These are phyloP conservation scores for Penicillium polonicum DNA, from an alignment of 2,329 filamentous ascomycete species.

Conservation along the genomic window DNA sequence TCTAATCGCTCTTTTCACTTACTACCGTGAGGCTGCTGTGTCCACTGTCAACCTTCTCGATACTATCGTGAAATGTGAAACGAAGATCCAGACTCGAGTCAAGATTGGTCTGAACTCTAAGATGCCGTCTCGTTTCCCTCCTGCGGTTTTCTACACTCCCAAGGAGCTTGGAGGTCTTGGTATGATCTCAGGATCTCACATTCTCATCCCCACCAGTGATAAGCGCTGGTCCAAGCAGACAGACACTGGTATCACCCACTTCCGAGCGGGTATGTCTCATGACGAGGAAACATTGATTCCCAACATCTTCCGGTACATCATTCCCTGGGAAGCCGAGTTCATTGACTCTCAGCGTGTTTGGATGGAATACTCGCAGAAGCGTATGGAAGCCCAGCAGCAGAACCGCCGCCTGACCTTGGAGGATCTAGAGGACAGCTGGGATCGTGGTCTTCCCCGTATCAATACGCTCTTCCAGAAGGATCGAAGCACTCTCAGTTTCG, in stretches of 20 bases:
- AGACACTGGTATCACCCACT: constrained; percentile 94
- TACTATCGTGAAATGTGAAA: constrained; percentile 98
- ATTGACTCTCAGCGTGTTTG: constrained; percentile 98
- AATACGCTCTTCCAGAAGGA: constrained; percentile 99
- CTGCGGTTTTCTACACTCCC: constrained; percentile 96
- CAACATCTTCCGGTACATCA: constrained; percentile 99
- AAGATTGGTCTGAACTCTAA: constrained; percentile 99
- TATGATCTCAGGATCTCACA: constrained; percentile 99
- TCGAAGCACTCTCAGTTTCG: constrained; percentile 91
- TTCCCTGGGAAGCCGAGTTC: constrained; percentile 98
- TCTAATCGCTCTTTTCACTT: constrained; percentile 94
- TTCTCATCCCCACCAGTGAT: constrained; percentile 93
- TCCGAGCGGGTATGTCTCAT: constrained; percentile 95
- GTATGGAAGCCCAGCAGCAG: constrained; percentile 93
- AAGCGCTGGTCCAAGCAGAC: constrained; percentile 99
- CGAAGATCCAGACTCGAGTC: constrained; percentile 97
- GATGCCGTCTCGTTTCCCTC: constrained; percentile 98
- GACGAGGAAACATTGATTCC: constrained; percentile 97
- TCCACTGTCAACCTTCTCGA: constrained; percentile 92
- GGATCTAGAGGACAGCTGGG: constrained; percentile 97
- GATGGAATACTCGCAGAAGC: constrained; percentile 99
- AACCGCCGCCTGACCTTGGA: constrained; percentile 92
- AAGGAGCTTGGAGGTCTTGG: constrained; percentile 95
- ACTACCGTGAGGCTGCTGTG: constrained; percentile 95
- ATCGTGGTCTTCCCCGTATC: constrained; percentile 93